Percentiles rank a stretch among this genome's conserved stretches.
Evolutionary conservation across 2,329 filamentous ascomycete genomes (phyloP).

Genomic region (Paraphoma sp.): DNA sequence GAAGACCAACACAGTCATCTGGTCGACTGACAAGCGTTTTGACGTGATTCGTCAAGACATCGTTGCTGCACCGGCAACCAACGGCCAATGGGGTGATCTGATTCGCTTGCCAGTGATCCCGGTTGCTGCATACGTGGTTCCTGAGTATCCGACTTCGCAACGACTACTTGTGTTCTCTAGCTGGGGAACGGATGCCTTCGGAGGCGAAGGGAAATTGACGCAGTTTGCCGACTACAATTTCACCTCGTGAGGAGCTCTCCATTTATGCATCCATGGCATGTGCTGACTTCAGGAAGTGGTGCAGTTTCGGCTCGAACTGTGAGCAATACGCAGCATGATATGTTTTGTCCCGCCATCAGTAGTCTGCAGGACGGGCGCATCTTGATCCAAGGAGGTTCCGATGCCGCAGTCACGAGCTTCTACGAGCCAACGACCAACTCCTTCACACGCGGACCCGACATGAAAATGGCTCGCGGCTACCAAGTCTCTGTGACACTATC

Average conservation of each 20-base stretch:
- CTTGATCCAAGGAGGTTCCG: conserved; percentile 31
- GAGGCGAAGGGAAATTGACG: conserved; percentile 27
- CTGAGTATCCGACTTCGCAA: conserved; percentile 27
- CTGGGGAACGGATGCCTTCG: conserved; percentile 34
- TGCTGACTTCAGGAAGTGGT: conserved; percentile 20
- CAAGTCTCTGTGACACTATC: conserved; percentile 27
- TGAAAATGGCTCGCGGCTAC: conserved; percentile 34
- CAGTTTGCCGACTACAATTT: conserved; percentile 37
- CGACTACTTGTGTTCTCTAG: conserved; percentile 35
- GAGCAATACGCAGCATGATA: conserved; percentile 33
- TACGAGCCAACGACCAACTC: conserved; percentile 28
- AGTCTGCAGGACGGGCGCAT: conserved; percentile 30
- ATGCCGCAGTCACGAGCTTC: conserved; percentile 28
- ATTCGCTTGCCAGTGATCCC: conserved; percentile 35
- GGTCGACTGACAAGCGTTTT: conserved; percentile 36
- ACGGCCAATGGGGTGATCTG: conserved; percentile 34
- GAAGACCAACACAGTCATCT: conserved; percentile 27
- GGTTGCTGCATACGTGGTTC: conserved; percentile 36
- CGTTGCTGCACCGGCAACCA: conserved; percentile 16
- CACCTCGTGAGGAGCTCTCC: conserved; percentile 19
- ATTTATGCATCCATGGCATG: neutral
- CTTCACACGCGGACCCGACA: conserved; percentile 23
- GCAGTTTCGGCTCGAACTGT: conserved; percentile 29
- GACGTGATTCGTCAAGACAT: conserved; percentile 29
- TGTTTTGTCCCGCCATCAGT: conserved; percentile 37